Conservation (phyloP, 23 red algal genomes). For the Gracilaria gracilis region DNA sequence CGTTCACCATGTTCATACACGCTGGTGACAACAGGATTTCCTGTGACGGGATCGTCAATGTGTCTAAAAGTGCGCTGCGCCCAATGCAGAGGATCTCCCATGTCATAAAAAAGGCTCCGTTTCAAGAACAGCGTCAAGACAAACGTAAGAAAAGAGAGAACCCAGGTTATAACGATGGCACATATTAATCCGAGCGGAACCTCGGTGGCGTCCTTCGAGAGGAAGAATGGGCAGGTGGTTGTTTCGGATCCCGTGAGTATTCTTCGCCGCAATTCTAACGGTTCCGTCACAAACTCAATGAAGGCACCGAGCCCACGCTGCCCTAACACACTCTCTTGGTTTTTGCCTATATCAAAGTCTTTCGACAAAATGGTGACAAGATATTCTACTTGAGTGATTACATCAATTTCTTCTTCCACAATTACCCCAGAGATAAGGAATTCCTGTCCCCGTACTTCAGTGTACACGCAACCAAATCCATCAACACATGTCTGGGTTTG, state of each 20-base stretch:
- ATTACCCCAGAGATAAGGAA: background rate
- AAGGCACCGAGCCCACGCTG: background rate
- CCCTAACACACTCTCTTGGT: background rate
- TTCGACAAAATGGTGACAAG: background rate
- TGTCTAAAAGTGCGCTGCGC: background rate
- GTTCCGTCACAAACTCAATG: background rate
- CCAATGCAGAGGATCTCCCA: conserved; percentile 17
- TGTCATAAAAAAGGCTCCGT: background rate
- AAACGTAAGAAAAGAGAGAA: background rate
- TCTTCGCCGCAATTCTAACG: background rate
- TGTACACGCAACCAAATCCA: background rate
- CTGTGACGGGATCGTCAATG: background rate
- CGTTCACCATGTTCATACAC: conserved; percentile 11
- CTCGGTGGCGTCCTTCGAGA: background rate
- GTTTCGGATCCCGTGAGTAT: background rate
- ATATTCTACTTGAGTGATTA: background rate
- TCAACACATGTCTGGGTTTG: background rate
- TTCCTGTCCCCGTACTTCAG: background rate
- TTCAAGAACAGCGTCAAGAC: background rate
- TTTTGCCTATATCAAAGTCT: background rate
- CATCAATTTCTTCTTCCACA: background rate
- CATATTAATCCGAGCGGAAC: background rate
- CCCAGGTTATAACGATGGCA: background rate
- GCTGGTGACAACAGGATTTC: background rate
- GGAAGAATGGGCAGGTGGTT: background rate